Conservation (phyloP, 2,329 filamentous ascomycete species). For the Gremmenia infestans region DNA sequence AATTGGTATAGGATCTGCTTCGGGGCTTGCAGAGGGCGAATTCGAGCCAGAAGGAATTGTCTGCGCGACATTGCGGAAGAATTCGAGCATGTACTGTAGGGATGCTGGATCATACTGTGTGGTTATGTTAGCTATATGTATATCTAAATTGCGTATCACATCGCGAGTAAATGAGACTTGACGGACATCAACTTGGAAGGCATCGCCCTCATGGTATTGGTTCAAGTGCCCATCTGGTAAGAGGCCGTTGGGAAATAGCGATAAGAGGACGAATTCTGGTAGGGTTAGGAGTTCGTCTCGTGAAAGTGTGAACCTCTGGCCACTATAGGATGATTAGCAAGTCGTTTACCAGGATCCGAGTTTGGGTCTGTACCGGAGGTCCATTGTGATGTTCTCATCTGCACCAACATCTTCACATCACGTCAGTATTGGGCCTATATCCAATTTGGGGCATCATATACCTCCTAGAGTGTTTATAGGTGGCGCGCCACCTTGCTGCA, state of each 20-base stretch:
- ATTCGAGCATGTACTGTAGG: conserved; percentile 98
- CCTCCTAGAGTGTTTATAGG: conserved; percentile 86
- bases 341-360: background rate
- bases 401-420: conserved; percentile 63
- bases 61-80: conserved; percentile 93
- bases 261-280: conserved; percentile 93
- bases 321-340: conserved; percentile 50
- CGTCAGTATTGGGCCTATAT: conserved; percentile 5
- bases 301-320: conserved; percentile 88
- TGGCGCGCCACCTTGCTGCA: conserved; percentile 82
- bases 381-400: conserved; percentile 92
- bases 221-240: conserved; percentile 96
- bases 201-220: conserved; percentile 85
- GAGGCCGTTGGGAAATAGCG: conserved; percentile 97
- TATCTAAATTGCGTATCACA: conserved; percentile 35
- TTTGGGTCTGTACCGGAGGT: conserved; percentile 66
- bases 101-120: conserved; percentile 91
- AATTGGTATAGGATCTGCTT: conserved; percentile 60
- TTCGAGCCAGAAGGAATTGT: conserved; percentile 76
- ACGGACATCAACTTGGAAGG: conserved; percentile 95
- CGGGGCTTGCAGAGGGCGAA: conserved; percentile 60
- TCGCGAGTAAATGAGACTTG: conserved; percentile 31
- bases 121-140: conserved; percentile 38
- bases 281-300: conserved; percentile 92
- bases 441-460: conserved; percentile 37